Percentiles rank a stretch among this genome's conserved stretches.
Evolutionary conservation across 2,329 filamentous ascomycete genomes (phyloP).

Genomic region (Aschersonia sp.): DNA sequence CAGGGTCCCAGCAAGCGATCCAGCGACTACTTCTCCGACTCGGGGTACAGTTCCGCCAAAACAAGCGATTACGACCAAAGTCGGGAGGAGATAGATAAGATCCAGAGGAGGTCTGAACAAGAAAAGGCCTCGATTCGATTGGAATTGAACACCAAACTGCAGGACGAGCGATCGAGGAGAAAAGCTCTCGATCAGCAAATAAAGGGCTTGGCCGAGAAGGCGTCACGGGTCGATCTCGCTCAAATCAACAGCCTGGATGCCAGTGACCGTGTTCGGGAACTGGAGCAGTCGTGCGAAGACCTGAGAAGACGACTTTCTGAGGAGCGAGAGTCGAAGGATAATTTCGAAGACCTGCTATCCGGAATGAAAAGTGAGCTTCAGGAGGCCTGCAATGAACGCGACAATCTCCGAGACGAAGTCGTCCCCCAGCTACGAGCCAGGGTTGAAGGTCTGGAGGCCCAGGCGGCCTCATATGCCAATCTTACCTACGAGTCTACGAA

Average conservation of each 20-base stretch:
- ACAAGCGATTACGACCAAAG: slow-evolving; percentile 52
- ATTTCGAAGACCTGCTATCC: slow-evolving; percentile 81
- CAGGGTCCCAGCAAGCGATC: slow-evolving; percentile 54
- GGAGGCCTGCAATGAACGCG: slow-evolving; percentile 71
- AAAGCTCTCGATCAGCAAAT: slow-evolving; percentile 72
- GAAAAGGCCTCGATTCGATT: slow-evolving; percentile 77
- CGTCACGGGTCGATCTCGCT: slow-evolving; percentile 45
- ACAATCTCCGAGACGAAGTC: slow-evolving; percentile 80
- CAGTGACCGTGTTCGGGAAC: slow-evolving; percentile 52
- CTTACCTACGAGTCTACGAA: slow-evolving; percentile 68
- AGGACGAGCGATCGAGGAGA: slow-evolving; percentile 68
- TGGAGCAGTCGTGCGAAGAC: slow-evolving; percentile 71
- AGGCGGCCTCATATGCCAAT: slow-evolving; percentile 57
- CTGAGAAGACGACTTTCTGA: slow-evolving; percentile 68
- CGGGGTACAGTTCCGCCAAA: slow-evolving; percentile 73
- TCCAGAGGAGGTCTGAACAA: slow-evolving; percentile 75
- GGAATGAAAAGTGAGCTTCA: slow-evolving; percentile 74
- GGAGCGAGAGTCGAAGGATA: slow-evolving; percentile 76
- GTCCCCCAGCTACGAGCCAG: slow-evolving; percentile 65
- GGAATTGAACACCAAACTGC: slow-evolving; percentile 71
- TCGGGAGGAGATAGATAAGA: slow-evolving; percentile 62
- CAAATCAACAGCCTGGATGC: slow-evolving; percentile 42
- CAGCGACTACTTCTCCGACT: slow-evolving; percentile 97
- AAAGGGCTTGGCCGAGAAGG: slow-evolving; percentile 64
- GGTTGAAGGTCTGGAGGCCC: slow-evolving; percentile 63